These are phyloP conservation scores for Ligustrum vulgare DNA, from an alignment of 257 asterid genomes.

Conservation along the genomic window DNA sequence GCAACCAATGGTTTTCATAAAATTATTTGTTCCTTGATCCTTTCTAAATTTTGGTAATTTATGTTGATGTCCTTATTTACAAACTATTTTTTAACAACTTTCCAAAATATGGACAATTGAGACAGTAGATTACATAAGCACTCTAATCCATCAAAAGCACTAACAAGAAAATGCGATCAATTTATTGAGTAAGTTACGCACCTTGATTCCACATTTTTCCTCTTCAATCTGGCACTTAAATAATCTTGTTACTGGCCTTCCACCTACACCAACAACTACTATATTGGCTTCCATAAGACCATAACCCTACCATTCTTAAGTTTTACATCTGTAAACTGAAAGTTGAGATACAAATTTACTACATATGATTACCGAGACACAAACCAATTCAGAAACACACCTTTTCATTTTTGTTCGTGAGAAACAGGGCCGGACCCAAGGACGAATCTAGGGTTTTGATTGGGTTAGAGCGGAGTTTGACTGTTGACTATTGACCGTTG, in stretches of 20 bases:
- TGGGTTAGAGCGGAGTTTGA: no score
- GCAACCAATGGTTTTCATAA: no score
- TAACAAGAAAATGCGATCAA: not conserved
- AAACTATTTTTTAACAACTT: no score
- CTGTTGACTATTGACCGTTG: no score
- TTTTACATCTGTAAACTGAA: slow-evolving; percentile 76
- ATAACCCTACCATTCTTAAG: slow-evolving; percentile 96
- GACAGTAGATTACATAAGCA: not conserved
- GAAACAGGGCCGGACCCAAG: no score
- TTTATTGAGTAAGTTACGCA: slow-evolving; percentile 27
- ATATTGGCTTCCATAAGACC: slow-evolving; percentile 85
- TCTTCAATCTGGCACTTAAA: slow-evolving; percentile 89
- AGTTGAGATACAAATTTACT: slow-evolving; percentile 8
- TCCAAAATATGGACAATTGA: no score
- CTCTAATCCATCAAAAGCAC: not conserved
- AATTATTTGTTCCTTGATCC: no score
- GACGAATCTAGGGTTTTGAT: no score
- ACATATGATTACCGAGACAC: slow-evolving; percentile 17
- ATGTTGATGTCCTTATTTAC: no score
- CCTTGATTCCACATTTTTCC: slow-evolving; percentile 97
- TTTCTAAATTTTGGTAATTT: no score
- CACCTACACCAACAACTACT: slow-evolving; percentile 96
- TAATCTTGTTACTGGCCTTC: slow-evolving; percentile 60
- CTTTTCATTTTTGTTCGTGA: slow-evolving; percentile 63
- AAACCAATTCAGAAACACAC: slow-evolving; percentile 31